phyloP scores from a whole-genome alignment of 176 grass and related monocot species.

The Elaeis guineensis region DNA sequence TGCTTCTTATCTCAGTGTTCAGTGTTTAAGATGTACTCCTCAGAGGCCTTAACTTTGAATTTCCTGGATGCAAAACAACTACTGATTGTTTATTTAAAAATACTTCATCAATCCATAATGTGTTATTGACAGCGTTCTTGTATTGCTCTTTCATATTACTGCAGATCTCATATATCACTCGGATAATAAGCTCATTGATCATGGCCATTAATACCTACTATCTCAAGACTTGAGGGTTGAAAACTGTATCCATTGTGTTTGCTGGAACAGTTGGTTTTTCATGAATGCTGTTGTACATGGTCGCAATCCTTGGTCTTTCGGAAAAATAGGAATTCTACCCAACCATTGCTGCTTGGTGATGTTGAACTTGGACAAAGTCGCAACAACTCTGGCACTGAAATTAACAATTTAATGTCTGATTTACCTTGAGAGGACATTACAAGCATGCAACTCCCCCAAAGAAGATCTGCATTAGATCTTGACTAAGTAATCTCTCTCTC shows the following conservation, averaged over 20 bases:
- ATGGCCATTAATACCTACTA: constrained; percentile 82
- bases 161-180: constrained; percentile 63
- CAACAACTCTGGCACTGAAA: not conserved
- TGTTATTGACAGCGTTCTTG: not conserved
- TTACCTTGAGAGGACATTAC: constrained; percentile 85
- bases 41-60: no score
- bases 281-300: constrained; percentile 67
- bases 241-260: constrained; percentile 52
- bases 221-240: constrained; percentile 46
- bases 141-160: constrained; percentile 8
- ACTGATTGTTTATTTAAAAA: no score
- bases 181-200: constrained; percentile 64
- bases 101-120: no score
- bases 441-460: constrained; percentile 84
- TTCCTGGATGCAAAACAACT: no score
- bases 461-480: constrained; percentile 31
- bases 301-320: constrained; percentile 67
- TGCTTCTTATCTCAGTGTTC: no score
- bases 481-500: constrained; percentile 27
- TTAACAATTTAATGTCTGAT: constrained; percentile 41
- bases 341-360: constrained; percentile 41
- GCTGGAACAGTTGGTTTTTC: constrained; percentile 70
- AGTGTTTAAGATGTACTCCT: no score
- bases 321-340: constrained; percentile 57
- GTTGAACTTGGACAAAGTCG: constrained; percentile 14